These are phyloP conservation scores for Fusarium sp. DNA, from an alignment of 2,329 filamentous ascomycete genomes.

Conservation along the genomic window DNA sequence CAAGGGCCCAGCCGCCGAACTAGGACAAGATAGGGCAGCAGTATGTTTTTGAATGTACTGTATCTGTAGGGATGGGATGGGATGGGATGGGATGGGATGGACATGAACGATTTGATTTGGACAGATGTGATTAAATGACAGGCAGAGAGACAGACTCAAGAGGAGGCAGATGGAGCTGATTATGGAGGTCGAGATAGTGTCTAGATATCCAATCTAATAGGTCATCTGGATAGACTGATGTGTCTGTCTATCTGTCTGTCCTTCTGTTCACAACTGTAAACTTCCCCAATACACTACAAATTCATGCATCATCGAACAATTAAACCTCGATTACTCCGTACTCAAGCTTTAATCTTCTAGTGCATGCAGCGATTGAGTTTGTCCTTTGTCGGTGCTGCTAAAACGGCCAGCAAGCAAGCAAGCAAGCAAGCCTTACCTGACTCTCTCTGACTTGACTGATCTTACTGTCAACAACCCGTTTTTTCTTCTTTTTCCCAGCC, in stretches of 20 bases:
- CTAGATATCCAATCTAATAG: slow-evolving; percentile 5
- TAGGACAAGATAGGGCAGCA: background rate
- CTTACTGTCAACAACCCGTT: slow-evolving; percentile 21
- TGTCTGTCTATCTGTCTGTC: background rate
- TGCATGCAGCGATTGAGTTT: slow-evolving; percentile 25
- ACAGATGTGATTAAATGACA: background rate
- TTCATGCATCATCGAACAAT: slow-evolving; percentile 17
- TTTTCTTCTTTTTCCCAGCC: slow-evolving; percentile 25
- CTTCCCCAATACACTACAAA: background rate
- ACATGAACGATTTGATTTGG: background rate
- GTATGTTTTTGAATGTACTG: background rate
- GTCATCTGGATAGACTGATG: background rate
- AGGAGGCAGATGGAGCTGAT: background rate
- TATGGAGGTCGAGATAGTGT: background rate
- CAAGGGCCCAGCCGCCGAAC: slow-evolving; percentile 26
- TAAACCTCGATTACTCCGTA: background rate
- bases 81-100: background rate
- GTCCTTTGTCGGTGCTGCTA: slow-evolving; percentile 9
- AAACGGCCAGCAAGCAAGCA: slow-evolving; percentile 22
- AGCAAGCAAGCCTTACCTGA: background rate
- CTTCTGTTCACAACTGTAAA: background rate
- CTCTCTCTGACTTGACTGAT: background rate
- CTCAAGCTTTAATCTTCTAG: slow-evolving; percentile 8
- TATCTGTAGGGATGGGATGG: background rate
- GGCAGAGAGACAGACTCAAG: background rate